Percentiles rank a stretch among this genome's conserved stretches.
These are phyloP conservation scores for Massariosphaeria phaeospora DNA, from an alignment of 495 filamentous ascomycete species.

Conservation along the genomic window DNA sequence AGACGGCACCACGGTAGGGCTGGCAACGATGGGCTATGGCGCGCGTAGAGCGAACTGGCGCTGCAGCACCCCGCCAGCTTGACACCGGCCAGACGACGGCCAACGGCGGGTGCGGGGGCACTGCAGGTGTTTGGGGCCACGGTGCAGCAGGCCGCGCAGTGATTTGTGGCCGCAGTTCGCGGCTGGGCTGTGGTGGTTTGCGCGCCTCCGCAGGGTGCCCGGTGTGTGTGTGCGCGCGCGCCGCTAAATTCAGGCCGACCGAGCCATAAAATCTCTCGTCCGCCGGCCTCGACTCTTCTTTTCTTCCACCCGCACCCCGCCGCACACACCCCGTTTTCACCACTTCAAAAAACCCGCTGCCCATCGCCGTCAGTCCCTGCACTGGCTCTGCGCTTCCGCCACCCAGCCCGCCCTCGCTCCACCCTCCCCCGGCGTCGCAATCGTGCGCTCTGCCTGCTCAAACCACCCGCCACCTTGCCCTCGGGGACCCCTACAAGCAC, in stretches of 20 bases:
- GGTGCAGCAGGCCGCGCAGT: not conserved
- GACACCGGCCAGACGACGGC: not conserved
- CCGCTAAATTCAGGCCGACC: too few species aligned
- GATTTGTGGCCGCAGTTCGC: not conserved
- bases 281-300: too few species aligned
- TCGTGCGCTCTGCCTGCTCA: slow-evolving; percentile 17
- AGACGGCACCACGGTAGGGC: too few species aligned
- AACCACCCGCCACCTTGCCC: slow-evolving; percentile 29
- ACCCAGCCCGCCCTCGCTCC: slow-evolving; percentile 1
- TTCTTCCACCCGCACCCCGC: not conserved
- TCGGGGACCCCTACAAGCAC: slow-evolving; percentile 20
- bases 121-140: not conserved
- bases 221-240: not conserved
- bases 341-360: not conserved
- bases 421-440: slow-evolving; percentile 7
- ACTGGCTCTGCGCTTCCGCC: not conserved
- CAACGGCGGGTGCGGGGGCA: not conserved
- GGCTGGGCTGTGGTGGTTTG: slow-evolving; percentile 5
- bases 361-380: not conserved
- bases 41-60: too few species aligned
- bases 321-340: not conserved
- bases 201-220: not conserved
- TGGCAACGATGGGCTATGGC: too few species aligned
- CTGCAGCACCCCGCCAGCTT: not conserved
- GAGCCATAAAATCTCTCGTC: too few species aligned